Evolutionary conservation across 768 basidiomycete genomes (phyloP).

Genomic region (Suillus clintonianus): DNA sequence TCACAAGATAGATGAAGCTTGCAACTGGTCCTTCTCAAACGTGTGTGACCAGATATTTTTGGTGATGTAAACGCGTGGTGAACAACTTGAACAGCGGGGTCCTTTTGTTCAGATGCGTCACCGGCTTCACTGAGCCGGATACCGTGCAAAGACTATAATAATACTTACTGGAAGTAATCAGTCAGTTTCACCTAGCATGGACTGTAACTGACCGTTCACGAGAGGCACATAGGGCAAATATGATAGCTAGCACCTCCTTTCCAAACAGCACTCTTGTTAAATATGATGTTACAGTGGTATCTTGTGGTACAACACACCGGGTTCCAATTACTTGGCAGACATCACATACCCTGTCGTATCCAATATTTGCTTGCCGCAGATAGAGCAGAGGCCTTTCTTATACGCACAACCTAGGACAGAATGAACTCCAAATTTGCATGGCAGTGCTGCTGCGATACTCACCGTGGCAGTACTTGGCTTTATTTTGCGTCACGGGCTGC

Average conservation of each 20-base stretch:
- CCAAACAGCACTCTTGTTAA: slow-evolving; percentile 13
- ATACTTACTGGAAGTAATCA: neutral
- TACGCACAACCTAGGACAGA: slow-evolving; percentile 72
- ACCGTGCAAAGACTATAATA: neutral
- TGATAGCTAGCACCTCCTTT: slow-evolving; percentile 26
- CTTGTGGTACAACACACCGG: neutral
- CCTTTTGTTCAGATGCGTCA: neutral
- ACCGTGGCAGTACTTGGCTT: slow-evolving; percentile 90
- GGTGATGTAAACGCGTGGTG: neutral
- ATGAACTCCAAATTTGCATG: slow-evolving; percentile 6
- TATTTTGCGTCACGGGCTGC: slow-evolving; percentile 80
- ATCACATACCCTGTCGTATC: slow-evolving; percentile 84
- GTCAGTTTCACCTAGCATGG: neutral
- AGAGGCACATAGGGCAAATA: slow-evolving; percentile 29
- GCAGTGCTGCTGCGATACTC: slow-evolving; percentile 26
- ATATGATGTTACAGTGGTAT: slow-evolving; percentile 27
- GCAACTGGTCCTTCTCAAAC: neutral
- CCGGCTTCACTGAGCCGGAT: neutral
- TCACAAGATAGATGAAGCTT: neutral
- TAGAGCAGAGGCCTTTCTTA: slow-evolving; percentile 83
- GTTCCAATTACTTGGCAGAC: slow-evolving; percentile 67
- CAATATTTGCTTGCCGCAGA: slow-evolving; percentile 85
- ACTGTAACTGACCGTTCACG: slow-evolving; percentile 26
- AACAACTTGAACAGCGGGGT: neutral
- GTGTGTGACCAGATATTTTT: neutral